A percentile compares a stretch with the other conserved stretches of the same genome.
phyloP scores from a whole-genome alignment of 2,329 filamentous ascomycete species.

The Fusarium tuaranense region DNA sequence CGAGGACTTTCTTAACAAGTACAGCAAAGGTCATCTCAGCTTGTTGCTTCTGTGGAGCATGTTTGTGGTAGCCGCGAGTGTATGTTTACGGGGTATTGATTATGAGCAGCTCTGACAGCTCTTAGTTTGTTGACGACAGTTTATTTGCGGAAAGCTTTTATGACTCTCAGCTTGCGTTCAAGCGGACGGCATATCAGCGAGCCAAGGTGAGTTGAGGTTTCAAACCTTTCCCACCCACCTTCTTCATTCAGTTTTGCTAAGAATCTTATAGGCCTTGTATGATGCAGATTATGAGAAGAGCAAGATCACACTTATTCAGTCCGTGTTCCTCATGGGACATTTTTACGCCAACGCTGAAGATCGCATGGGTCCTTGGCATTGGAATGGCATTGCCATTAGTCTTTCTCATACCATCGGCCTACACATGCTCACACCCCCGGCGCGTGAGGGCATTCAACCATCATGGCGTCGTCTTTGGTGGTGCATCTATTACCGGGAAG shows the following conservation, averaged over 20 bases:
- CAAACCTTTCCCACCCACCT: too few relatives aligned
- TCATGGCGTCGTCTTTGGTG: slow-evolving; percentile 31
- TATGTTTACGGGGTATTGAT: slow-evolving; percentile 34
- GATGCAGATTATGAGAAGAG: slow-evolving; percentile 52
- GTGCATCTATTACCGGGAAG: slow-evolving; percentile 29
- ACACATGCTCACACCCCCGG: slow-evolving; percentile 38
- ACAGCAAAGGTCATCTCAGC: slow-evolving; percentile 24
- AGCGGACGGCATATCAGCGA: slow-evolving; percentile 20
- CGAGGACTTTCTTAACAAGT: slow-evolving; percentile 29
- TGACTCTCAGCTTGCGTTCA: slow-evolving; percentile 13
- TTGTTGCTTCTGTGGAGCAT: slow-evolving; percentile 46
- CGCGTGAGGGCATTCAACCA: not conserved
- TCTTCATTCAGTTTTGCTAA: not conserved
- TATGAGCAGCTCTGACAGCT: not conserved
- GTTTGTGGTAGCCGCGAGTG: slow-evolving; percentile 45
- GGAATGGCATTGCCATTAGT: slow-evolving; percentile 57
- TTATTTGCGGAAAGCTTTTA: not conserved
- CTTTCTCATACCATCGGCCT: slow-evolving; percentile 57
- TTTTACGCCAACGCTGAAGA: slow-evolving; percentile 57
- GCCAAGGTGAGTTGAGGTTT: slow-evolving; percentile 13
- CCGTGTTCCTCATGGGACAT: slow-evolving; percentile 55
- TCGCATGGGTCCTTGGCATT: slow-evolving; percentile 57
- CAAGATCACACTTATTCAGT: slow-evolving; percentile 55
- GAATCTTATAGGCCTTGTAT: slow-evolving; percentile 24
- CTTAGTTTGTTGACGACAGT: slow-evolving; percentile 19